These are phyloP conservation scores for Vanderwaltozyma polyspora DNA, from an alignment of 805 yeast genomes.

Conservation along the genomic window DNA sequence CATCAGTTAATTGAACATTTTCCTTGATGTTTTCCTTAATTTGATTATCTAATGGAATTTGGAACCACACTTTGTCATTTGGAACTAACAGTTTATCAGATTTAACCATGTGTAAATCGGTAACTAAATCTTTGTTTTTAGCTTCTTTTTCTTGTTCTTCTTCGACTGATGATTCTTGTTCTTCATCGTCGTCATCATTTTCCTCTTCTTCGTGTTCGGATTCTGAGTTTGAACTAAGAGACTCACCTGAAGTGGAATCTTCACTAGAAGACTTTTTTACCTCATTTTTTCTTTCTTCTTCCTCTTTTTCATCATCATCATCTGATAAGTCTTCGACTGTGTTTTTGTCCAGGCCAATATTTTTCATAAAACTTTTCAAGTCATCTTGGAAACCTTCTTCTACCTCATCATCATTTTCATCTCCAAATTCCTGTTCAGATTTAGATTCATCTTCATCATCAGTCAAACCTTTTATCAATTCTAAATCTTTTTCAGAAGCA, in stretches of 20 bases:
- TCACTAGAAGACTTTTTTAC: neutral
- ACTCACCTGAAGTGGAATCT: neutral
- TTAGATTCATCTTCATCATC: constrained; percentile 38
- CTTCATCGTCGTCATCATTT: constrained; percentile 13
- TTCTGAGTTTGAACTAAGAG: constrained; percentile 11
- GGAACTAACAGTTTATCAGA: constrained; percentile 48
- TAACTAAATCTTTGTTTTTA: constrained; percentile 21
- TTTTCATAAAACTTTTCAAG: constrained; percentile 49
- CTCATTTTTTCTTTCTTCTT: constrained; percentile 1
- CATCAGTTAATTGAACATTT: constrained; percentile 28
- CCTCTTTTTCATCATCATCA: constrained; percentile 14
- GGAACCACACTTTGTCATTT: constrained; percentile 67
- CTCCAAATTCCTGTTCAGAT: constrained; percentile 31
- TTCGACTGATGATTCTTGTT: constrained; percentile 18
- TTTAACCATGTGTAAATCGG: constrained; percentile 33
- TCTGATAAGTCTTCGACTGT: constrained; percentile 16
- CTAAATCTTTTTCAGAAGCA: constrained; percentile 75
- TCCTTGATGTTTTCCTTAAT: constrained; percentile 13
- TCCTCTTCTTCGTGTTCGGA: constrained; percentile 23
- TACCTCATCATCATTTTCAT: constrained; percentile 23
- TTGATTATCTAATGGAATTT: constrained; percentile 35
- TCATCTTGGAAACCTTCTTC: constrained; percentile 41
- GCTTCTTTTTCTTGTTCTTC: constrained; percentile 13
- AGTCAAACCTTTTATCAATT: constrained; percentile 43
- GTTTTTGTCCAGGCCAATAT: constrained; percentile 46